Evolutionary conservation across 768 basidiomycete genomes (phyloP).

Genomic region (Suillus subalutaceus): DNA sequence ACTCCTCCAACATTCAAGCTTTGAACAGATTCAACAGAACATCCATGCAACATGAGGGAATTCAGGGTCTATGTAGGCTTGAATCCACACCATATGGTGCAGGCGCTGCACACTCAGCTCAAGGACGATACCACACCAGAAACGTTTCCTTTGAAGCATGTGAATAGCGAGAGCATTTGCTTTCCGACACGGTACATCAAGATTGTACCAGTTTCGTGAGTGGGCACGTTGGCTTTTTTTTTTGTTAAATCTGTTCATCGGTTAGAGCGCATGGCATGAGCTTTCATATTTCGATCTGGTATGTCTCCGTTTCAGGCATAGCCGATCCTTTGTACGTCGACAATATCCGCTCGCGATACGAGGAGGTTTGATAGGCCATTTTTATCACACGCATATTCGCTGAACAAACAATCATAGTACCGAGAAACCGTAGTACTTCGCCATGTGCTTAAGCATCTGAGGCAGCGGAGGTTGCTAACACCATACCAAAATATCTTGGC

Average conservation of each 20-base stretch:
- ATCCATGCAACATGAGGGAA: conserved; percentile 86
- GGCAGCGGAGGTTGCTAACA: conserved; percentile 70
- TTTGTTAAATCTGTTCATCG: background rate
- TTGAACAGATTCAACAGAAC: conserved; percentile 48
- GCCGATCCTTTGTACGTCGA: conserved; percentile 59
- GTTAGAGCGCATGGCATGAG: conserved; percentile 68
- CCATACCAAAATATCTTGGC: conserved; percentile 63
- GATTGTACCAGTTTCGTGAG: conserved; percentile 76
- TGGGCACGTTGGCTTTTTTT: conserved; percentile 12
- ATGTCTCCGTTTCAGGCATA: conserved; percentile 65
- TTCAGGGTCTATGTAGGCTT: conserved; percentile 73
- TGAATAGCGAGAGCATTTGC: conserved; percentile 55
- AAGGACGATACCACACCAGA: conserved; percentile 69
- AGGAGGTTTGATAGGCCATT: conserved; percentile 52
- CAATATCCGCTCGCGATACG: conserved; percentile 51
- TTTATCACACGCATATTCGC: background rate
- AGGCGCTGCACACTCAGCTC: conserved; percentile 63
- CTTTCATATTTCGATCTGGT: conserved; percentile 83
- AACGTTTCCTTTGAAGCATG: conserved; percentile 59
- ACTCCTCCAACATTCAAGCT: background rate
- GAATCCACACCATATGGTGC: conserved; percentile 65
- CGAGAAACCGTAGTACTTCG: conserved; percentile 67
- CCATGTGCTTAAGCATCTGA: conserved; percentile 75
- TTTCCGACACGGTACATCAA: conserved; percentile 75
- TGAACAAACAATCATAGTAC: conserved; percentile 44